Percentiles rank a stretch among this genome's conserved stretches.
phyloP scores from a whole-genome alignment of 225 moss, liverwort and hornwort species.

The Takakia lepidozioides region DNA sequence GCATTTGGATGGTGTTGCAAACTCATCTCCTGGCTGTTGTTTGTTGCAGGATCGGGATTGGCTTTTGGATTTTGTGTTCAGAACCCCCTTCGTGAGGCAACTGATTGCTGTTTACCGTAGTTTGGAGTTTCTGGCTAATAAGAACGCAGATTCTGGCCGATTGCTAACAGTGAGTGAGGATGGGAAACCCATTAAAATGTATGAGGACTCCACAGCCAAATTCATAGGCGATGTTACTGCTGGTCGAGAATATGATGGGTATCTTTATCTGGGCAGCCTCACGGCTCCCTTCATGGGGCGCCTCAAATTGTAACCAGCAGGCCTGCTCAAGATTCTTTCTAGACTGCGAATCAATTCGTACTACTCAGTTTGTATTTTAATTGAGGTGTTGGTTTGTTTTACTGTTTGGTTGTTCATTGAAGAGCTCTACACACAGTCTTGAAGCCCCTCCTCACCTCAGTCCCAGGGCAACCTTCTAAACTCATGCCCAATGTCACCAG shows the following conservation, averaged over 20 bases:
- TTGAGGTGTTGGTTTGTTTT: too few species aligned
- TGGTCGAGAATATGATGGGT: constrained; percentile 26
- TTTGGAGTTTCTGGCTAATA: accelerated
- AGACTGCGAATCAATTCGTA: too few species aligned
- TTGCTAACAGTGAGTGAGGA: constrained; percentile 37
- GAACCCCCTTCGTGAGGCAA: constrained; percentile 22
- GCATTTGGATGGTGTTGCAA: too few species aligned
- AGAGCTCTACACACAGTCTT: too few species aligned
- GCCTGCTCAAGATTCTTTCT: too few species aligned
- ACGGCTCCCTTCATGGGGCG: constrained; percentile 41
- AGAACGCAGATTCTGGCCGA: background rate
- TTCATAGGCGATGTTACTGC: constrained; percentile 11
- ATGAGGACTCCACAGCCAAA: constrained; percentile 60
- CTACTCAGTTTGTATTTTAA: too few species aligned
- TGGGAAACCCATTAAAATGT: constrained; percentile 47
- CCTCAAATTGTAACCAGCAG: constrained; percentile 32
- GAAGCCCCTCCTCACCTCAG: too few species aligned
- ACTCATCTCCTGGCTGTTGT: too few species aligned
- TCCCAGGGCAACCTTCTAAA: too few species aligned
- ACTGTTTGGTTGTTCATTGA: too few species aligned
- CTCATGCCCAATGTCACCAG: too few species aligned
- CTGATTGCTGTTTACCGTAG: constrained; percentile 10
- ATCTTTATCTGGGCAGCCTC: constrained; percentile 42
- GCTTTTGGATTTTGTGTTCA: constrained; percentile 7
- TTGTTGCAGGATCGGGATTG: constrained; percentile 22